Evolutionary conservation across 768 basidiomycete genomes (phyloP).

Genomic region (Clavaria fumosa): DNA sequence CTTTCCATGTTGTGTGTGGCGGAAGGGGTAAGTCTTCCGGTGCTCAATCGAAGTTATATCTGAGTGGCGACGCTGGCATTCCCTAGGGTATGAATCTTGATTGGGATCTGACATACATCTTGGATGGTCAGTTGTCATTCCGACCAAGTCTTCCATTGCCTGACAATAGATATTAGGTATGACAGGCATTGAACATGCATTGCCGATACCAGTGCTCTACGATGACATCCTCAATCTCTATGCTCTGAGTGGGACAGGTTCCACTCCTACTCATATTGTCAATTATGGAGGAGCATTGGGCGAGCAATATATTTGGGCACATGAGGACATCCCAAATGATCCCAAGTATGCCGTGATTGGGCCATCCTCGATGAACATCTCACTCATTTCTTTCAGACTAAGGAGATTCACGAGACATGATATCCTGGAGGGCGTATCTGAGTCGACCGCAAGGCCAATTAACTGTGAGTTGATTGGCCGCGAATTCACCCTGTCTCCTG

Average conservation of each 20-base stretch:
- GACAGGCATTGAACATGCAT: conserved; percentile 60
- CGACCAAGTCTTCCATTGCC: background rate
- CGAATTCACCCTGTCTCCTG: background rate
- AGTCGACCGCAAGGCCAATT: conserved; percentile 42
- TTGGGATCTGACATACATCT: conserved; percentile 65
- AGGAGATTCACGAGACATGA: conserved; percentile 51
- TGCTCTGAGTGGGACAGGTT: conserved; percentile 51
- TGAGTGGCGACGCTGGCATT: background rate
- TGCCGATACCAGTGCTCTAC: conserved; percentile 49
- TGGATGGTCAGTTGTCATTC: conserved; percentile 48
- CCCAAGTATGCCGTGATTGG: conserved; percentile 32
- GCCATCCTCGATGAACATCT: background rate
- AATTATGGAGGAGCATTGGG: conserved; percentile 63
- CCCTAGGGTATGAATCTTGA: conserved; percentile 52
- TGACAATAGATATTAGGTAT: conserved; percentile 33
- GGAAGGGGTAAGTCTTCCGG: conserved; percentile 27
- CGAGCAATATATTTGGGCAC: conserved; percentile 56
- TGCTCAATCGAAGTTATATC: background rate
- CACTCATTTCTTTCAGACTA: conserved; percentile 26
- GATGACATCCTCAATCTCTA: conserved; percentile 52
- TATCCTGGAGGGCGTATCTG: conserved; percentile 40
- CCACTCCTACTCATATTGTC: conserved; percentile 62
- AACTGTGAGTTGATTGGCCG: conserved; percentile 29
- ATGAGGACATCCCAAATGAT: conserved; percentile 47
- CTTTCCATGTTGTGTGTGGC: conserved; percentile 59